Base-by-base conservation (phyloP, 192 early-diverging fungal genomes). In the Gaertneriomyces semiglobifer region DNA sequence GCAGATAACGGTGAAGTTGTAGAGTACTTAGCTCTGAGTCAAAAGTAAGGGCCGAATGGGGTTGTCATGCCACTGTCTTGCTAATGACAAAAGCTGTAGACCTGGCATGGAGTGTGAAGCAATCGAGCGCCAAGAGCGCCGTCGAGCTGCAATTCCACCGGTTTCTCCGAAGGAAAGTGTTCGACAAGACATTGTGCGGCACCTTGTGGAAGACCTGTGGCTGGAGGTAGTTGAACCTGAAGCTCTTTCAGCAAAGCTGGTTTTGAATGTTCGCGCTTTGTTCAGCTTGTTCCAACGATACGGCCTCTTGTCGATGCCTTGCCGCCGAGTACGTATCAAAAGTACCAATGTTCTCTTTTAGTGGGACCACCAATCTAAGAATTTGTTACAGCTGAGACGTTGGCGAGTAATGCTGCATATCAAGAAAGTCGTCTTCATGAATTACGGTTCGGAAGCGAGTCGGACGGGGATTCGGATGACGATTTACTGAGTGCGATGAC, bases 171-270 rank as follows among this genome's bases (percentile, higher is more conserved):
- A 62, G 47, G 72, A 68, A 12, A 75, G 69, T 42, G 75, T 78
- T 8, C 67, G 60, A 12, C 76, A 78, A 56, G 76, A 78, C 48
- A 78, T 78, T 25, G 43, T 72, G 14, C 62, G 66, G 14, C 71
- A 77, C 39, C n/a, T 79, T 6, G 75, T 81, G 63, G 79, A 81
- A 38, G 79, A 81, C 55, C 59, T 81, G 6, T 81, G 79, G 79
- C 65, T 70, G 41, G 79, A 81, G 67, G 74, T 81, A 0, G 55
- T 25, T 10, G 8, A 12, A 33, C 14, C 25, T 40, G 1, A n/a
- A 43, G 20, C 19, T 33, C 25, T 2, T 33, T 33, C 25, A 33
- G 25, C 25, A 33, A 33, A 33, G 1, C 25, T 33, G 25, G 0
- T 33, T 33, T 33, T 33, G 25, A 33, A 33, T 33, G 0, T 0